Evolutionary conservation across 352 stramenopile species (phyloP), one percentile per base, ranked within the genome.

Genomic region (Blastocystis hominis): DNA sequence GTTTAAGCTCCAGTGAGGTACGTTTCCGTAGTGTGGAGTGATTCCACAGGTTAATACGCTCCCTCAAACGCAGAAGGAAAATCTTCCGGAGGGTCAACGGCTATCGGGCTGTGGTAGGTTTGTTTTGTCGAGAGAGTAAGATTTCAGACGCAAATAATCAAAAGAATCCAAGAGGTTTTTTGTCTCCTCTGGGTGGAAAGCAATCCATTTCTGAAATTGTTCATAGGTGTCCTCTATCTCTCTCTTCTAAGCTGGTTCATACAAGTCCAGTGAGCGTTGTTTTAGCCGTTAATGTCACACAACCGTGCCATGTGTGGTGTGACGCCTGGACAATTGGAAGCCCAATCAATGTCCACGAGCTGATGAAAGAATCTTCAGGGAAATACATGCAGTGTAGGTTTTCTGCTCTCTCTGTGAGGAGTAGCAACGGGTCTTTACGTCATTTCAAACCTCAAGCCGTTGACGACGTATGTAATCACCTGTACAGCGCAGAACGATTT

Each of bases 381-480:
- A 5, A 64, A 15, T 1, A 34, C 2, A 63, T 81, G 17, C 4
- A 40, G 5, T 20, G 72, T 81, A 53, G 3, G 2, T 9, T 56
- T 55, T 34, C 2, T 2, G 36, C 30, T 77, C 17, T 6, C 3
- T 53, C n/a, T 30, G 47, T n/a, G 1, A 38, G 38, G 20, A 77
- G 66, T 17, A 38, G 17, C 30, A 2, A 42, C 15, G 36, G 20
- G 38, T 9, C 54, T 64, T 47, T 24, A 30, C 24, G 24, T 3
- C 5, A 9, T 81, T 17, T 34, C 46, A 17, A n/a, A 66, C 20
- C 54, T 81, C 3, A 50, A 66, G 10, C 72, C 72, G 6, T 15
- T 53, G 20, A 81, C 72, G 7, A 81, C 72, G 0, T 81, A 81
- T 63, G 54, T 68, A 62, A 40, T 81, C 38, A 81, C 47, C 36